Evolutionary conservation across 371 early-diverging fungal species (phyloP), one percentile per base, ranked within the genome.

Genomic region (Mucor indicus): DNA sequence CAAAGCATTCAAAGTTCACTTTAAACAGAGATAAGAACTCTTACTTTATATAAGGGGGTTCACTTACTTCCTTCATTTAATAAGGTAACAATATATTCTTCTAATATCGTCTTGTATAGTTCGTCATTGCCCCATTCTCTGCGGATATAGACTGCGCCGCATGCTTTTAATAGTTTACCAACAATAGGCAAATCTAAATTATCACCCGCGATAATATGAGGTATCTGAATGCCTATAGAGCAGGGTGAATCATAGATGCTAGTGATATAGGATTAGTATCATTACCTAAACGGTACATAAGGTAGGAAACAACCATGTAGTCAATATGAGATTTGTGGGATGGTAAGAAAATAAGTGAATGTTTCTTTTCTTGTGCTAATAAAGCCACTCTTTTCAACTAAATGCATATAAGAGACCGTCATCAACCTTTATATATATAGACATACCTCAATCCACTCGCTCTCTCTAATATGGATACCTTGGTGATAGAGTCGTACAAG

Each of bases 281-380:
- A 15, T 21, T 53, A 25, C 89, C 89, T 36, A 90, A 75, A 27
- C 89, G 83, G 69, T 82, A 89, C 71, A 93, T 85, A 19, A 91
- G 72, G 56, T 91, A 93, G 19, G 80, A 81, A 20, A 92, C 78
- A 16, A 92, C 90, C n/a, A 93, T 63, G 60, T 93, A 93, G 65
- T 93, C 94, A 40, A 93, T 77, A 55, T 93, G 94, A 1, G 89
- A 89, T 72, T 92, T 93, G 69, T 93, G 94, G 35, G 83, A 91
- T 20, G 94, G 94, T 49, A 91, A 57, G 35, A 92, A 76, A 17
- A 93, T 76, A 43, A 93, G 68, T 2, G 92, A 91, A 44, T 87
- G 72, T 38, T 82, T 78, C 37, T 83, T 79, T 50, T 81, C 73
- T 44, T 84, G 81, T 15, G 86, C 86, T 6, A 76, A 54, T 33